Evolutionary conservation across 2,329 filamentous ascomycete genomes (phyloP), one percentile per base, ranked within the genome.

Genomic region (Ophiostoma novo-ulmi): DNA sequence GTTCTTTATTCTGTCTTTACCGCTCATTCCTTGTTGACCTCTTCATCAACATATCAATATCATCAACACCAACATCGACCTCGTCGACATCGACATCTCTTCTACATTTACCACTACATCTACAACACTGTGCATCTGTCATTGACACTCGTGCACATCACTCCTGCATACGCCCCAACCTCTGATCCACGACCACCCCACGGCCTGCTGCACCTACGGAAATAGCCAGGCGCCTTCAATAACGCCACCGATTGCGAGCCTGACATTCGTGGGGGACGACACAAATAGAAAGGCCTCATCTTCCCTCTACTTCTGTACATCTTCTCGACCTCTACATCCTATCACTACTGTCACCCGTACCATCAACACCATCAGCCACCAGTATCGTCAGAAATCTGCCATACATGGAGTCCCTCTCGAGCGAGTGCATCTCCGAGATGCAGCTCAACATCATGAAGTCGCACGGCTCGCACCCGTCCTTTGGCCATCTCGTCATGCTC

Each of bases 401-500:
- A 4, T 61, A 7, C 55, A 69, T 70, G 69, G 69, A 52, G n/a
- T 41, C 66, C 11, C n/a, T 69, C 36, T 67, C 70, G 10, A 72
- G 69, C 68, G 69, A 68, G 38, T 58, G 69, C 71, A 11, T 69
- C 69, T 26, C 63, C n/a, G 67, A 70, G 67, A 48, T 58, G 72
- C 68, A 63, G 69, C 81, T 82, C 5, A 77, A 80, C 66, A 75
- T 78, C 61, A 77, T 79, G 72, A 78, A 79, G 69, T 76, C 80
- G 13, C 82, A 85, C 74, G 81, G 84, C 3, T 81, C 84, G 22
- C 89, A 92, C 74, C 89, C 90, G 17, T 84, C 90, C 69, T 83
- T 93, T 73, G 83, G 82, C 71, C 85, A 93, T 76, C 85, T 97
- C 39, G 85, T 89, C 55, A 84, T 96, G 36, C 88, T 97, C 72